Evolutionary conservation across 2,329 filamentous ascomycete genomes (phyloP), one percentile per base, ranked within the genome.

Genomic region (Fusarium humuli): DNA sequence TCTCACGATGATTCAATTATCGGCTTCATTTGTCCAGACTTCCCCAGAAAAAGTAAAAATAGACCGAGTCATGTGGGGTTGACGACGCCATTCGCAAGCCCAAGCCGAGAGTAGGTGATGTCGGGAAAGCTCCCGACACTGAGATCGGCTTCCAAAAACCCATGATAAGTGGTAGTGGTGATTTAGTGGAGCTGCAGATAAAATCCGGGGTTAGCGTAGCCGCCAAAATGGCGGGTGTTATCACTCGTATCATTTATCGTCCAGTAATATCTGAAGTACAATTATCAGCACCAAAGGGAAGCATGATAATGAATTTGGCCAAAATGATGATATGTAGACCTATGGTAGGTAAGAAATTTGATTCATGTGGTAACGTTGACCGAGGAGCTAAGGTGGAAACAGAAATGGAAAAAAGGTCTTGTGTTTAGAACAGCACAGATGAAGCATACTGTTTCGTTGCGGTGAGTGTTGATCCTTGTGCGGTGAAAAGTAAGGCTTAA

Each of bases 181-280:
- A 32, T 29, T 25, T 59, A 34, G 37, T 49, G 8, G 46, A 42
- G 5, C n/a, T 18, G 10, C 3, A 8, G 1, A 9, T 5, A 13
- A 11, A 7, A n/a, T 54, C 18, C 4, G 8, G 40, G 45, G 62
- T 60, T 65, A 65, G 62, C 61, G 53, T 60, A 65, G 46, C 61
- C 61, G 50, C 12, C 27, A 11, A 16, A 16, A 30, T 7, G 14
- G 6, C 2, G 18, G 6, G 6, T 37, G 34, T n/a, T 37, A 37
- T 37, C 34, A 37, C 18, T n/a, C 18, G 18, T n/a, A n/a, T 37
- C 18, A n/a, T 6, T n/a, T n/a, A 12, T 37, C 18, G 9, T 3
- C 18, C 34, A 11, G 10, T 18, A n/a, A 11, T 11, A 11, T 37
- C n/a, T n/a, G n/a, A n/a, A n/a, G n/a, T n/a, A n/a, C n/a, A n/a